phyloP scores from a whole-genome alignment of 169 alveolate genomes.

The Theileria annulata region DNA sequence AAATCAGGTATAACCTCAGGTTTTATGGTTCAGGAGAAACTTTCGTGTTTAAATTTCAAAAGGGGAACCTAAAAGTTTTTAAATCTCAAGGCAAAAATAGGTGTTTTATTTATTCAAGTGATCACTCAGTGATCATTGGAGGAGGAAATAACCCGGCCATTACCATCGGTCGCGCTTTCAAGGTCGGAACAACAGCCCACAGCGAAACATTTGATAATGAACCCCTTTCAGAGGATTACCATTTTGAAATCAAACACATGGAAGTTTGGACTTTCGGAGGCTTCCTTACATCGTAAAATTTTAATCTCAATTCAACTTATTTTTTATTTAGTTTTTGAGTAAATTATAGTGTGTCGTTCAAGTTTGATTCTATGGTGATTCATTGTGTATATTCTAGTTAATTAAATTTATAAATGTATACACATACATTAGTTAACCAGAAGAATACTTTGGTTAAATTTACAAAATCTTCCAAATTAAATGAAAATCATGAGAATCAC shows the following conservation, averaged over 20 bases:
- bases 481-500: background rate
- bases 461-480: background rate
- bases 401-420: background rate
- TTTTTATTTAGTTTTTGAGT: background rate
- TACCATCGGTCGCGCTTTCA: slow-evolving; percentile 46
- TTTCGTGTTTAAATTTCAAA: slow-evolving; percentile 76
- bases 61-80: slow-evolving; percentile 39
- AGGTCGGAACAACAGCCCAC: slow-evolving; percentile 51
- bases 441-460: background rate
- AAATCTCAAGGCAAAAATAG: slow-evolving; percentile 43
- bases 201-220: slow-evolving; percentile 64
- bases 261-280: slow-evolving; percentile 68
- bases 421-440: background rate
- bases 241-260: slow-evolving; percentile 44
- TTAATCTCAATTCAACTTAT: background rate
- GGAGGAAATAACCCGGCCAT: slow-evolving; percentile 63
- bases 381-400: background rate
- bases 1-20: slow-evolving; percentile 67
- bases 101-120: slow-evolving; percentile 61
- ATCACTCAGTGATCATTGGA: slow-evolving; percentile 52
- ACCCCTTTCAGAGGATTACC: slow-evolving; percentile 33
- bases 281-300: slow-evolving; percentile 24
- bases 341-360: background rate
- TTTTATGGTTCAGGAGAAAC: slow-evolving; percentile 86
- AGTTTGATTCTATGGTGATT: background rate